Base-by-base conservation (phyloP, 805 yeast genomes). In the Isabelozyma gotoi region DNA sequence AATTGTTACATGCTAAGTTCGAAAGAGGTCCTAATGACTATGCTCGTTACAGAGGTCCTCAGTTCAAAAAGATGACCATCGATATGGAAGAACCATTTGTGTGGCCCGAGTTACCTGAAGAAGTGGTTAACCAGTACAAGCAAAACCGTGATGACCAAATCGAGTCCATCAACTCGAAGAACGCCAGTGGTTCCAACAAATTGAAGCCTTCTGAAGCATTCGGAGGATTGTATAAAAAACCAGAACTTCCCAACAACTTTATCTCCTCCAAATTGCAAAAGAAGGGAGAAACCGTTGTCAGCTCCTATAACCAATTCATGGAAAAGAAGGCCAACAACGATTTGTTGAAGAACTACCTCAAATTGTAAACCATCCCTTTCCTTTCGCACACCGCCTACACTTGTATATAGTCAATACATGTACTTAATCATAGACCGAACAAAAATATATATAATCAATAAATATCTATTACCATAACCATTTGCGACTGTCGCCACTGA, bases 1-100 rank as follows among this genome's bases (percentile, higher is more conserved):
- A 90, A 53, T 75, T 92, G 44, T 72, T 84, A 54, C 95, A 88
- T 53, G 86, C 86, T 2, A 80, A 72, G 52, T 88, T 78, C 67
- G 67, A 71, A 4, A 76, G 91, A 58, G 61, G 62, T 14, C 57
- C 73, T 16, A 54, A 68, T 47, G 83, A 82, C 41, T 74, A 74
- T 53, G 84, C 89, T 14, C 82, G 97, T 61, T 81, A 77, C 68
- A 80, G 96, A 67, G 72, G 75, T 6, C 82, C 91, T 1, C 96
- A 89, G 68, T 78, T 80, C 51, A 94, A 94, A 73, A 91, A 90
- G 67, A 94, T 94, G 98, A 92, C 97, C 17, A 85, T 94, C 41
- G 98, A 91, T 55, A 86, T 94, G 92, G 83, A 82, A 45, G 89
- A 92, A 52, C 99, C 99, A 18, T 94, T 94, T 61, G 77, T 94